Percentiles rank a stretch among this genome's conserved stretches.
Conservation (phyloP, 805 yeast genomes). For the Suhomyces pyralidae region DNA sequence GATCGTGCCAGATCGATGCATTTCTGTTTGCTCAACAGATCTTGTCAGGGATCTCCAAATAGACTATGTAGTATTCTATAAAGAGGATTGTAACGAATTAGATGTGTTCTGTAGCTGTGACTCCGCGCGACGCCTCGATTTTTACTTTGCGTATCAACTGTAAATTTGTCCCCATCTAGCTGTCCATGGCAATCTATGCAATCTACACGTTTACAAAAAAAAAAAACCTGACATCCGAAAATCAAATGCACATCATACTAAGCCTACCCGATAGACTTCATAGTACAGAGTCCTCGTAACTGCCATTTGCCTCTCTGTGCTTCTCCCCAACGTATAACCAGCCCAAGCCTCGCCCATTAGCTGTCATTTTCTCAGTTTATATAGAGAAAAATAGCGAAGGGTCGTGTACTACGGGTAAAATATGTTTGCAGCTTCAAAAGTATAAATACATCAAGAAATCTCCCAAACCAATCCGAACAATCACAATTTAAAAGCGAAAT, state of each 20-base stretch:
- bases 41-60: not conserved
- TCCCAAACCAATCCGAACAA: constrained; percentile 13
- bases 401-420: constrained; percentile 1
- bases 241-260: not conserved
- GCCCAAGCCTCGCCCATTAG: not conserved
- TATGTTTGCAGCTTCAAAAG: constrained; percentile 10
- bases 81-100: not conserved
- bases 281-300: not conserved
- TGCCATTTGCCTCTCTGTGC: not conserved
- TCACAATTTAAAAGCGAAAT: not conserved
- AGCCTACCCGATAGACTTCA: not conserved
- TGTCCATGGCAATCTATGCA: not conserved
- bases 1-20: not conserved
- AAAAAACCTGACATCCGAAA: not conserved
- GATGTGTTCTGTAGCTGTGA: not conserved
- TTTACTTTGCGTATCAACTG: not conserved
- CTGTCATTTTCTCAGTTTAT: not conserved
- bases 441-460: constrained; percentile 13
- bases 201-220: not conserved
- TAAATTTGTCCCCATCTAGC: not conserved
- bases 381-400: constrained; percentile 1
- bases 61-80: not conserved
- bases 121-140: not conserved
- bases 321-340: not conserved
- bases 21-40: not conserved